These are phyloP conservation scores for Cystobasidium slooffiae DNA, from an alignment of 1,284 basidiomycete species.

Conservation along the genomic window DNA sequence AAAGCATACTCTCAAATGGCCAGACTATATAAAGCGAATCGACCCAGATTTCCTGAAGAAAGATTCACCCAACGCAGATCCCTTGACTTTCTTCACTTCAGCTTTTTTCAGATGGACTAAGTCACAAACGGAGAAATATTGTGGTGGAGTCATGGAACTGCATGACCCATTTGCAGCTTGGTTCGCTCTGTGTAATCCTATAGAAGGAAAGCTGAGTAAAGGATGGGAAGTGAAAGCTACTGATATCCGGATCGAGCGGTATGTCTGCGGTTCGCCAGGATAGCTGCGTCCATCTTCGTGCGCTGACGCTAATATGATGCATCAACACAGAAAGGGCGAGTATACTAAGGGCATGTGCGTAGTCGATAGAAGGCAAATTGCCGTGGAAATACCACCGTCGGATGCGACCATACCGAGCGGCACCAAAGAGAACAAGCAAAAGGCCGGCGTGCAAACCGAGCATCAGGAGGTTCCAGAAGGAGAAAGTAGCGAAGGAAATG, in stretches of 20 bases:
- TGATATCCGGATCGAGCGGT: not conserved
- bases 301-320: not conserved
- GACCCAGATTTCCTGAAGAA: slow-evolving; percentile 53
- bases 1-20: slow-evolving; percentile 74
- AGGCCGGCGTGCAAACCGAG: not conserved
- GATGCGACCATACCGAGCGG: not conserved
- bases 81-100: slow-evolving; percentile 66
- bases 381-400: not conserved
- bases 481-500: not conserved
- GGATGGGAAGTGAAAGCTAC: not conserved
- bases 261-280: not conserved
- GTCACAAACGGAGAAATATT: slow-evolving; percentile 66
- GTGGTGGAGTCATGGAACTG: slow-evolving; percentile 79
- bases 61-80: slow-evolving; percentile 28
- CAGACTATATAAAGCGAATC: slow-evolving; percentile 61
- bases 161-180: slow-evolving; percentile 81
- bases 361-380: slow-evolving; percentile 6
- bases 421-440: not conserved
- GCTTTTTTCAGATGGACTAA: slow-evolving; percentile 75
- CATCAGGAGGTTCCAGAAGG: not conserved
- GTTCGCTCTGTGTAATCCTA: slow-evolving; percentile 65
- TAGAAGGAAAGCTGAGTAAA: not conserved
- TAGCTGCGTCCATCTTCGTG: not conserved
- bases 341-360: slow-evolving; percentile 36
- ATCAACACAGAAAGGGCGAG: not conserved